Conservation (phyloP, 768 basidiomycete genomes). For the Termitomyces sp. region DNA sequence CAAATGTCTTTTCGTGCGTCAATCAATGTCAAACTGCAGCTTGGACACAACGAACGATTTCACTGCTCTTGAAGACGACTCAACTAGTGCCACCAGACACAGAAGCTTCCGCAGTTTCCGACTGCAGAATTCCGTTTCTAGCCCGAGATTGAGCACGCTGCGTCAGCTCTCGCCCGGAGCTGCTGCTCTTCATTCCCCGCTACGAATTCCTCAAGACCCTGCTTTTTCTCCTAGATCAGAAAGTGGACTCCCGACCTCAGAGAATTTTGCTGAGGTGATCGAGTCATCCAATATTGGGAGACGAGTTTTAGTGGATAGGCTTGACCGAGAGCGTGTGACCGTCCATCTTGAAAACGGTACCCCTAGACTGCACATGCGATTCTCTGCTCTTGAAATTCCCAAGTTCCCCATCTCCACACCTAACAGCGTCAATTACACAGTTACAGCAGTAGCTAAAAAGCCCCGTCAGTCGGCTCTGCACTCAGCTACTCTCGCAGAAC, state of each 20-base stretch:
- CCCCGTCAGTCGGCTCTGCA: neutral
- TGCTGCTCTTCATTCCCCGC: conserved; percentile 29
- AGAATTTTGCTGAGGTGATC: conserved; percentile 18
- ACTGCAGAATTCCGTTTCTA: conserved; percentile 44
- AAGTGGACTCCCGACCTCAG: conserved; percentile 8
- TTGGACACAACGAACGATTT: conserved; percentile 53
- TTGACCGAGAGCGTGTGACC: conserved; percentile 40
- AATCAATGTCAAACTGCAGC: conserved; percentile 22
- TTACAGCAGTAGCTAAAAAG: conserved; percentile 5
- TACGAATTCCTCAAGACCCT: conserved; percentile 17
- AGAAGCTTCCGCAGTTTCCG: conserved; percentile 23
- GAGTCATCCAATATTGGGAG: neutral
- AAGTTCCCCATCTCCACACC: conserved; percentile 32
- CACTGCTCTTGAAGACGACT: conserved; percentile 34
- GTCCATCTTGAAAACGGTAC: conserved; percentile 38
- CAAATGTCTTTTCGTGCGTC: neutral
- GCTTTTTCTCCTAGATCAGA: conserved; percentile 6
- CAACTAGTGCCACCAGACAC: conserved; percentile 13
- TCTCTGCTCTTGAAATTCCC: conserved; percentile 44
- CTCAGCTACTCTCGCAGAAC: neutral
- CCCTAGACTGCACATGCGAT: conserved; percentile 49
- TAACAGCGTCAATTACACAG: conserved; percentile 12
- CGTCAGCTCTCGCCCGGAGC: conserved; percentile 44
- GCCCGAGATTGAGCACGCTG: conserved; percentile 51
- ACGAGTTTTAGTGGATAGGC: neutral